Base-by-base conservation (phyloP, 768 basidiomycete species). In the Naematelia encephala region DNA sequence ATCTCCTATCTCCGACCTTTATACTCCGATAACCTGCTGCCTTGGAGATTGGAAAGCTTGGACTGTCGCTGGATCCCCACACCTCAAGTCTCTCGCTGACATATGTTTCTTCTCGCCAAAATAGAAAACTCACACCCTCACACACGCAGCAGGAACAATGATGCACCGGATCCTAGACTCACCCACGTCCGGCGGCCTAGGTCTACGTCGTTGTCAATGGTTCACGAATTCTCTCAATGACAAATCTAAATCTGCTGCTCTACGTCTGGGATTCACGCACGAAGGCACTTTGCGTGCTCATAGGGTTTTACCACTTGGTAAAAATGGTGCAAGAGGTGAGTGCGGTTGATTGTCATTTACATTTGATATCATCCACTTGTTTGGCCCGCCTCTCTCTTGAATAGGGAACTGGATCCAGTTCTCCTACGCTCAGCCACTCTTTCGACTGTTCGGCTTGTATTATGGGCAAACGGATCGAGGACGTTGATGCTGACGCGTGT, bases 81-180 rank as follows among this genome's bases (percentile, higher is more conserved):
- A 39, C 34, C 16, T 8, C 34, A 39, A 8, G 16, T 39, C 8
- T 2, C 52, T 45, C 19, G 57, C 61, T 55, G 47, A 61, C 39
- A 57, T 39, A 8, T 39, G 8, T 39, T 8, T 46, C 34, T n/a
- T n/a, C n/a, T n/a, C n/a, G n/a, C n/a, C n/a, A n/a, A n/a, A n/a
- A n/a, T 57, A 75, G 64, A 60, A 69, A 14, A 73, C 74, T 5
- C 74, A 75, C 57, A 72, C 73, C 14, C 60, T 64, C 29, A 72
- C 74, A 1, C 74, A 75, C 56, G 62, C 74, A 12, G 59, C 66
- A 14, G 72, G 68, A 0, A 56, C 73, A 25, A 19, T 68, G 1
- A 63, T 73, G 60, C 72, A 73, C 51, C 60, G 69, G 23, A 60
- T 67, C 30, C 54, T 72, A 3, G 70, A 72, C 48, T 49, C 56